Evolutionary conservation across 2,329 filamentous ascomycete species (phyloP), one percentile per base, ranked within the genome.

Genomic region (Colletotrichum graminicola): DNA sequence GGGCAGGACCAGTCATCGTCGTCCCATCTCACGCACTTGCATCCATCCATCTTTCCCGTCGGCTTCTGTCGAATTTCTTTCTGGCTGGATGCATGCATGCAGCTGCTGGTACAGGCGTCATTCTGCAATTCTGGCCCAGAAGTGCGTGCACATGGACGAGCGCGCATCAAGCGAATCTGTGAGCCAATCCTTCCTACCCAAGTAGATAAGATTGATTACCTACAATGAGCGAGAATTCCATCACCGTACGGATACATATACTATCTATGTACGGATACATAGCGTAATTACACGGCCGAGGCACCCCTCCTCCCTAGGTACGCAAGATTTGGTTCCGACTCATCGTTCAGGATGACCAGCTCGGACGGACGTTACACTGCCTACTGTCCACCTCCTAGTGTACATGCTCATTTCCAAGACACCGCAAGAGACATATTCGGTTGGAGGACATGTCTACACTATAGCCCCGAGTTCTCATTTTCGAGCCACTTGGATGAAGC

Each of bases 1-100:
- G 21, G 52, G 59, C 68, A 60, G 68, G 57, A 43, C 66, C 66
- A 66, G 39, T 72, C 63, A 45, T 61, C 59, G 26, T 74, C 66
- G 52, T 67, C 63, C 66, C 66, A 66, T 74, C 57, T 51, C 45
- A 66, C 55, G n/a, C 62, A 55, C 23, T 52, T 62, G 41, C 36
- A 14, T 55, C 55, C 43, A 16, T n/a, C 43, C 43, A 47, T 47
- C 26, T 57, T 51, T 47, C 43, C 43, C 39, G 39, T 16, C 14
- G 39, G 14, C 18, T 45, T 65, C 43, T 26, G 18, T 36, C 52
- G 47, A 61, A 29, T 47, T 61, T 41, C 47, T 41, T 41, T 54
- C 29, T 47, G 57, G 41, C 10, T 34, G 29, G 10, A 41, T 41
- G 39, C 34, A 36, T 34, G 4, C 34, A 10, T 21, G 41, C 41